These are phyloP conservation scores for Brasilioporus rufonigricans DNA, from an alignment of 768 basidiomycete species.

Conservation along the genomic window DNA sequence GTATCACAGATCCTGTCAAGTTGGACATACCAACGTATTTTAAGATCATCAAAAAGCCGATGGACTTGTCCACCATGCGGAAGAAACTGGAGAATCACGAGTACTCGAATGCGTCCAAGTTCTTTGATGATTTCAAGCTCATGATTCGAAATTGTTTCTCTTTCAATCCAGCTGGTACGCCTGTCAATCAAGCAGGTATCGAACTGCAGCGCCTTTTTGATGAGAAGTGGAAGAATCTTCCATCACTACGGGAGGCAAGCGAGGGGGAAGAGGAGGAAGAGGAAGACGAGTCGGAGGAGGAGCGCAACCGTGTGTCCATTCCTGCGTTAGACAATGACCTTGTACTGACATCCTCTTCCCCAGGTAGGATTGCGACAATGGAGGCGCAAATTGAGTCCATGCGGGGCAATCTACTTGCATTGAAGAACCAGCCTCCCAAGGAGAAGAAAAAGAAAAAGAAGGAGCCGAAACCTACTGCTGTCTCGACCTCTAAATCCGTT, in stretches of 20 bases:
- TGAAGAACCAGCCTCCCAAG: conserved; percentile 56
- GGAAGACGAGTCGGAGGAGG: conserved; percentile 64
- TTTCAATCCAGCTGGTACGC: conserved; percentile 88
- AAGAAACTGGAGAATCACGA: conserved; percentile 76
- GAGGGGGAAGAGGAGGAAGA: conserved; percentile 66
- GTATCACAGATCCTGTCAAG: conserved; percentile 62
- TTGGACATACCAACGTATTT: conserved; percentile 83
- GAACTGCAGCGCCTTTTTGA: conserved; percentile 87
- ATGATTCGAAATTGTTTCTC: conserved; percentile 93
- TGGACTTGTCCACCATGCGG: conserved; percentile 91
- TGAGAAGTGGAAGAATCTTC: conserved; percentile 85
- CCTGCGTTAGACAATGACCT: not conserved
- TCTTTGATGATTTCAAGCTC: conserved; percentile 88
- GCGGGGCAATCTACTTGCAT: conserved; percentile 61
- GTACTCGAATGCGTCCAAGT: conserved; percentile 76
- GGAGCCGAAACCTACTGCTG: conserved; percentile 52
- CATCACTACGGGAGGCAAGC: conserved; percentile 51
- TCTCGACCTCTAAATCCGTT: conserved; percentile 62
- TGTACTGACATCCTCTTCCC: conserved; percentile 15
- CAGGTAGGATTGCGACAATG: conserved; percentile 73
- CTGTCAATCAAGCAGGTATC: conserved; percentile 82
- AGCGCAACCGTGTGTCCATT: conserved; percentile 56
- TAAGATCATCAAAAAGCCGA: conserved; percentile 88
- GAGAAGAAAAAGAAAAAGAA: conserved; percentile 75
- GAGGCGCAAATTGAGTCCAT: conserved; percentile 81